Evolutionary conservation across 768 basidiomycete species (phyloP).

Genomic region (Rhizopogon salebrosus): DNA sequence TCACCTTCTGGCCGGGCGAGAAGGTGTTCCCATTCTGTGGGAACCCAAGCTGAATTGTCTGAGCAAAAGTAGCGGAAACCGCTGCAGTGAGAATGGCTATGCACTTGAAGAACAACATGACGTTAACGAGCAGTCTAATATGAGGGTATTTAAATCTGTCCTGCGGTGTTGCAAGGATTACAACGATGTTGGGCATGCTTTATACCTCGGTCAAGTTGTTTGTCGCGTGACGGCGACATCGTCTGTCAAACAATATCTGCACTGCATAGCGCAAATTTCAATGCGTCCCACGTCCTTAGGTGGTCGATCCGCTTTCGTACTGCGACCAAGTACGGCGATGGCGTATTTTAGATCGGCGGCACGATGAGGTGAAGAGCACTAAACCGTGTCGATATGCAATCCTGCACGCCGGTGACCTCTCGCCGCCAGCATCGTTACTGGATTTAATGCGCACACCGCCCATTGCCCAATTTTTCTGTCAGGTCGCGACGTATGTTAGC

Average conservation of each 20-base stretch:
- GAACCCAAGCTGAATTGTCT: slow-evolving; percentile 22
- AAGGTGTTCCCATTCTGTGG: slow-evolving; percentile 18
- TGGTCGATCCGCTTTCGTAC: neutral
- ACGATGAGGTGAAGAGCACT: neutral
- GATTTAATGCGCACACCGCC: neutral
- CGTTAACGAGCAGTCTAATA: neutral
- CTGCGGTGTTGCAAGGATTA: neutral
- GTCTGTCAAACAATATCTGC: neutral
- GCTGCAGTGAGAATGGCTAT: slow-evolving; percentile 5
- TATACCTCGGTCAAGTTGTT: neutral
- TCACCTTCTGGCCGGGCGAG: slow-evolving; percentile 12
- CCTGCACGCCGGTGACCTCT: neutral
- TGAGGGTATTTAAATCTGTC: neutral
- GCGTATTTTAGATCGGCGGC: neutral
- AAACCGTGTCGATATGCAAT: neutral
- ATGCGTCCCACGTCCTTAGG: neutral
- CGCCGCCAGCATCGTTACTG: neutral
- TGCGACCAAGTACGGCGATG: neutral
- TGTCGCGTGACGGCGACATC: neutral
- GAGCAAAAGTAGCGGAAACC: slow-evolving; percentile 12
- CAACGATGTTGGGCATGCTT: neutral
- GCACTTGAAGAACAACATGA: slow-evolving; percentile 15
- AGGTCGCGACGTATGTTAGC: neutral
- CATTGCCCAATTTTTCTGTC: neutral
- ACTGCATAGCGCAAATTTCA: neutral